These are phyloP conservation scores for Penicillium hesseltinei DNA, from an alignment of 2,329 filamentous ascomycete species.

Conservation along the genomic window DNA sequence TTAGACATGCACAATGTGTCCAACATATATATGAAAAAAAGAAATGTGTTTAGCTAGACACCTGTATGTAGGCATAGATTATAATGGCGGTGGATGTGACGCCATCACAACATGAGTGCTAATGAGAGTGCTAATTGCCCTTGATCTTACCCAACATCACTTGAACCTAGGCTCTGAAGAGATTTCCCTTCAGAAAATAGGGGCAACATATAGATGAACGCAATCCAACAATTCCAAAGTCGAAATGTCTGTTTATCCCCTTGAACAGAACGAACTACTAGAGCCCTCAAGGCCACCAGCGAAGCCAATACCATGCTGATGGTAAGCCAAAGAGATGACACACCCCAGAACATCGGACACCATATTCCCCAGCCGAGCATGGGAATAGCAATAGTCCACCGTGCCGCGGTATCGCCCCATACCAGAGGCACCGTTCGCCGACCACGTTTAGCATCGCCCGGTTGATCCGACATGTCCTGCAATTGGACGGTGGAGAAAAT, in stretches of 20 bases:
- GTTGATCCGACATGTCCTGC: slow-evolving; percentile 40
- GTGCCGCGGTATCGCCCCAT: slow-evolving; percentile 4
- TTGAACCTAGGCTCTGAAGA: no score
- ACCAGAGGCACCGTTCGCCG: slow-evolving; percentile 19
- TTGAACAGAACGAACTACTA: background rate
- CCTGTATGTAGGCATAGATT: background rate
- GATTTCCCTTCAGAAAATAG: background rate
- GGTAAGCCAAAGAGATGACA: background rate
- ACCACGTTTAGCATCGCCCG: slow-evolving; percentile 26
- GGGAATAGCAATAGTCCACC: slow-evolving; percentile 6
- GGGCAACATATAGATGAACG: slow-evolving; percentile 3
- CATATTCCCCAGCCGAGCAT: background rate
- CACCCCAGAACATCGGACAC: background rate
- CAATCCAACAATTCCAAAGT: slow-evolving; percentile 15
- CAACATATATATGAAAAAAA: background rate
- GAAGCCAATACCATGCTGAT: background rate
- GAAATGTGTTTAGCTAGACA: background rate
- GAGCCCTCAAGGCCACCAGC: background rate
- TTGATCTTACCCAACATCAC: no score
- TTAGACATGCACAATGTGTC: no score
- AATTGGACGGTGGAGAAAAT: slow-evolving; percentile 40
- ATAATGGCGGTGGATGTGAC: no score
- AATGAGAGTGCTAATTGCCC: background rate
- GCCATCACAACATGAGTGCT: no score
- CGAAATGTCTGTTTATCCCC: slow-evolving; percentile 8